These are phyloP conservation scores for Conoideocrella luteorostrata DNA, from an alignment of 2,329 filamentous ascomycete genomes.

Conservation along the genomic window DNA sequence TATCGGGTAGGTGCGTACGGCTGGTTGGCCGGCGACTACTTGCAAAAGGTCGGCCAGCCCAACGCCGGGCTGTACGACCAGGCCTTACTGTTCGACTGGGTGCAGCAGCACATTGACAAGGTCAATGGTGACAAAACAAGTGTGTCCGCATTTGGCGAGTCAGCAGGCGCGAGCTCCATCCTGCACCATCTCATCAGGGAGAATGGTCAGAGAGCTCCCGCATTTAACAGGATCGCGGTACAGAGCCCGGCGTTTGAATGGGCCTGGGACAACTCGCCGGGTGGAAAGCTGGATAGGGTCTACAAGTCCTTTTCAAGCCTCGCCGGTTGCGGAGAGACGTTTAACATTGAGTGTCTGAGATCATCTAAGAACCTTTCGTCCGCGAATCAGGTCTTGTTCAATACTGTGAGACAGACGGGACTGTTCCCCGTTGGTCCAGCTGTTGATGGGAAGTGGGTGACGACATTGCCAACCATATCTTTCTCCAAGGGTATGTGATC, in stretches of 20 bases:
- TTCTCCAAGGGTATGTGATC: too few relatives aligned
- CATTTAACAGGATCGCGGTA: slow-evolving; percentile 24
- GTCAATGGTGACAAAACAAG: slow-evolving; percentile 39
- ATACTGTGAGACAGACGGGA: slow-evolving; percentile 8
- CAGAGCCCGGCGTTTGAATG: slow-evolving; percentile 12
- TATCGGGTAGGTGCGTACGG: slow-evolving; percentile 44
- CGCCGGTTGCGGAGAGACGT: too few relatives aligned
- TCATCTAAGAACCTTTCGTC: too few relatives aligned
- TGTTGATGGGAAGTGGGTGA: slow-evolving; percentile 10
- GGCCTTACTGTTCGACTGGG: slow-evolving; percentile 40
- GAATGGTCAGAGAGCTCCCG: slow-evolving; percentile 34
- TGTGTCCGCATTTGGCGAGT: slow-evolving; percentile 45
- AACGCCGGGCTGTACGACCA: slow-evolving; percentile 40
- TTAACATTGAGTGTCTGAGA: slow-evolving; percentile 11
- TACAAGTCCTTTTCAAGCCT: too few relatives aligned
- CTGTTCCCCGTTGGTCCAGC: slow-evolving; percentile 12
- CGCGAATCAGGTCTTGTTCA: slow-evolving; percentile 10
- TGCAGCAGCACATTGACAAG: slow-evolving; percentile 36
- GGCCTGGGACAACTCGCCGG: slow-evolving; percentile 11
- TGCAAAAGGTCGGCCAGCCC: slow-evolving; percentile 34
- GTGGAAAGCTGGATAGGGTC: slow-evolving; percentile 12
- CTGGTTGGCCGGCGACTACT: slow-evolving; percentile 37
- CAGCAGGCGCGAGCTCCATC: slow-evolving; percentile 43
- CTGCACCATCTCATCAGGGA: slow-evolving; percentile 42
- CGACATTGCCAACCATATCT: too few relatives aligned